Evolutionary conservation across 2,329 filamentous ascomycete genomes (phyloP).

Genomic region (Ceratocystis cubensis): DNA sequence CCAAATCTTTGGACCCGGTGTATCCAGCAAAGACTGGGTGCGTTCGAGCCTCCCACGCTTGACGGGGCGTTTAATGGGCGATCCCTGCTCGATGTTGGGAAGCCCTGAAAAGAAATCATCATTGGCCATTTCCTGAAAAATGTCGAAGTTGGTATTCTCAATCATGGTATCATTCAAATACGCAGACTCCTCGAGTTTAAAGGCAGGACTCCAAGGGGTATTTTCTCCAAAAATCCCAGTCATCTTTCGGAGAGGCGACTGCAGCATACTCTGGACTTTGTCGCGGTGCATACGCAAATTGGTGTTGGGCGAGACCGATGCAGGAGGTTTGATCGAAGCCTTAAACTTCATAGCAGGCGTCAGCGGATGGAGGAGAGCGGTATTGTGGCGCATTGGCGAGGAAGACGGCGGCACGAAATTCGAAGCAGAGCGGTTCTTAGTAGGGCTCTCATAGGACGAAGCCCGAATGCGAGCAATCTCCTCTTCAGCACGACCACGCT

Average conservation of each 20-base stretch:
- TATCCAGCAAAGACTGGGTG: constrained; percentile 36
- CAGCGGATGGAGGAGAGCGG: constrained; percentile 54
- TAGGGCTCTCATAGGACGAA: constrained; percentile 87
- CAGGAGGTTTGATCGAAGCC: constrained; percentile 42
- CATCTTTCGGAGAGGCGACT: constrained; percentile 53
- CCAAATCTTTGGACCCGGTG: constrained; percentile 18
- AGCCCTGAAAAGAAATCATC: constrained; percentile 28
- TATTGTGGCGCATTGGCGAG: constrained; percentile 52
- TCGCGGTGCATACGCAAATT: constrained; percentile 81
- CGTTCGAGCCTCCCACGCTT: constrained; percentile 51
- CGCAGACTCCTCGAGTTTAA: constrained; percentile 47
- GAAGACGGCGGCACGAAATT: constrained; percentile 47
- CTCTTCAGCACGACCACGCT: constrained; percentile 83
- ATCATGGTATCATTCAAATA: constrained; percentile 34
- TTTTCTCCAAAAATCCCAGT: constrained; percentile 33
- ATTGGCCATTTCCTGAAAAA: constrained; percentile 38
- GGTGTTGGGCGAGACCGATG: constrained; percentile 84
- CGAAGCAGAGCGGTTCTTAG: constrained; percentile 48
- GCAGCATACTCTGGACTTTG: constrained; percentile 66
- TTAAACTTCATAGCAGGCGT: constrained; percentile 79
- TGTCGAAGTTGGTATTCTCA: constrained; percentile 43
- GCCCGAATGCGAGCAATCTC: constrained; percentile 88
- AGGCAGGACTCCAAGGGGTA: constrained; percentile 49
- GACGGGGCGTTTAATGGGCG: constrained; percentile 52
- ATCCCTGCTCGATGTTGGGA: constrained; percentile 41